Base-by-base conservation (phyloP, 129 eudicot genomes). In the Smallanthus sonchifolius region DNA sequence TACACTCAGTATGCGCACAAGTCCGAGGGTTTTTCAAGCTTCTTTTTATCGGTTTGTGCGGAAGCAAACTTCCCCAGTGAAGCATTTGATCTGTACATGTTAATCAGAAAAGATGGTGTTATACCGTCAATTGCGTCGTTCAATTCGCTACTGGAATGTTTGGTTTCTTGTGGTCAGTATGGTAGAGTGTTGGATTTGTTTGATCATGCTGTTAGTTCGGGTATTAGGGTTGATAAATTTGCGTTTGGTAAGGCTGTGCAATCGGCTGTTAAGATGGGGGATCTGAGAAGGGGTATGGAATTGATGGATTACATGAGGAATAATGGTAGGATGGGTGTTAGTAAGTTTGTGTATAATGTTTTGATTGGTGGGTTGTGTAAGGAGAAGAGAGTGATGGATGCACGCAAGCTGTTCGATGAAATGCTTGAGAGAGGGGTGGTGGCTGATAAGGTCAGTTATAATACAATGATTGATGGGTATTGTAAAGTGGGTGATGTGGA, bases 331-430 rank as follows among this genome's bases (percentile, higher is more conserved):
- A 30, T 71, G 35, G 20, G 15, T 39, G 65, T 51, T 63, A 71
- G 60, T 37, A 78, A 52, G 44, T 78, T 78, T 78, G 82, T 78
- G 30, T 78, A 78, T 28, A 78, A 78, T 78, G 82, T 78, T 78
- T 49, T 78, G 82, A 78, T 78, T 17, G 44, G 48, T 62, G 77
- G 82, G 47, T 65, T 78, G 55, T 71, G 72, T 45, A 78, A 64
- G 30, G 67, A 78, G 14, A 78, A 65, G 77, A 42, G 82, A 28
- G 3, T 69, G 60, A 17, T 38, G 44, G 77, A 72, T 64, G 82
- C 77, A 28, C 73, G 73, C 0, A 78, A 78, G 28, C 66, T 78
- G 82, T 78, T 70, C 2, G 77, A 78, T 78, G 82, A 78, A 64
- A 78, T 78, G 82, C 72, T 63, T 51, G 72, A 71, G 77, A 63